A percentile compares a stretch with the other conserved stretches of the same genome.
These are phyloP conservation scores for Fusarium gaditjirri DNA, from an alignment of 2,329 filamentous ascomycete genomes.

Conservation along the genomic window DNA sequence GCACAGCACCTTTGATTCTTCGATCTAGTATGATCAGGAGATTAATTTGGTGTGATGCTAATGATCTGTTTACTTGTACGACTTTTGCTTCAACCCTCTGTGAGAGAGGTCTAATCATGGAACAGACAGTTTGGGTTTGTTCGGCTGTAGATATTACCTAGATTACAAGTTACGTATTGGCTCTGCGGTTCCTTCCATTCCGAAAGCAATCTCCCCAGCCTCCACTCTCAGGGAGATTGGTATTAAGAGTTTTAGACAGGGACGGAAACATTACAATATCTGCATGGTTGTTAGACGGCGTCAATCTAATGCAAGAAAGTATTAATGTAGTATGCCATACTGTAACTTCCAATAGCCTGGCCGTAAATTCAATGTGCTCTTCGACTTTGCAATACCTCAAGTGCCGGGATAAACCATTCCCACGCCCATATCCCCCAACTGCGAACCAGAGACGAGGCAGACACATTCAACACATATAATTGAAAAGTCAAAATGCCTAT, in stretches of 20 bases:
- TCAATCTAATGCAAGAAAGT: background rate
- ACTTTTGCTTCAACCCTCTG: background rate
- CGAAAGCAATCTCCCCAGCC: background rate
- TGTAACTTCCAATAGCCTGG: background rate
- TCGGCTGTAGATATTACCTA: background rate
- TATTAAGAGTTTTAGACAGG: background rate
- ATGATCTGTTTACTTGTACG: background rate
- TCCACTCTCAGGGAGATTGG: background rate
- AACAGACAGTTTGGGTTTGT: too few species aligned
- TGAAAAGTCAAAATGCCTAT: background rate
- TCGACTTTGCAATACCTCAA: background rate
- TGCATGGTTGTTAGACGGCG: background rate
- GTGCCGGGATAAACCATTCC: background rate
- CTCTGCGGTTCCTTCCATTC: background rate
- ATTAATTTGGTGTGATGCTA: background rate
- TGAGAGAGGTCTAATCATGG: background rate
- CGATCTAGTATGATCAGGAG: background rate
- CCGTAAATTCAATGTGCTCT: background rate
- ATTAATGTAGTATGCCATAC: background rate
- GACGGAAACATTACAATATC: background rate
- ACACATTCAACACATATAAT: background rate
- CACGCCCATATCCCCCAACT: background rate
- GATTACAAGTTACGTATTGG: background rate
- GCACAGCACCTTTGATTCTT: background rate
- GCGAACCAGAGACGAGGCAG: background rate